A percentile compares a stretch with the other conserved stretches of the same genome.
Conservation (phyloP, 2,329 filamentous ascomycete genomes). For the Grosmannia serpens region DNA sequence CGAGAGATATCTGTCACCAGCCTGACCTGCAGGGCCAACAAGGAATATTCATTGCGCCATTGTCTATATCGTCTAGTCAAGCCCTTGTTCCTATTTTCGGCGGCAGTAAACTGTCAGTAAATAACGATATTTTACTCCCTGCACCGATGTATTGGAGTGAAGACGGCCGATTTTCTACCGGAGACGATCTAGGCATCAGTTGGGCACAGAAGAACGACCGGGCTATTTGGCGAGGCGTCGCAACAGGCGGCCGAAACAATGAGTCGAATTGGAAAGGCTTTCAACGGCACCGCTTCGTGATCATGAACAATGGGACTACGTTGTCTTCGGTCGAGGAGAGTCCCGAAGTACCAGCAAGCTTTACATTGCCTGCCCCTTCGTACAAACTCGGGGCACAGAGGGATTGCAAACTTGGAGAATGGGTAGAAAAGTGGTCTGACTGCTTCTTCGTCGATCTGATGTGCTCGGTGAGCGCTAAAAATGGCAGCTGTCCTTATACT, state of each 20-base stretch:
- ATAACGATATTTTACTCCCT: conserved; percentile 60
- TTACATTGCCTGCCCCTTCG: conserved; percentile 34
- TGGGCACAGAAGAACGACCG: conserved; percentile 47
- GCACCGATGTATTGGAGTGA: conserved; percentile 58
- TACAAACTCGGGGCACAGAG: conserved; percentile 37
- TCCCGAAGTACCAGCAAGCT: conserved; percentile 35
- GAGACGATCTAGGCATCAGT: conserved; percentile 36
- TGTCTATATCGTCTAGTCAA: conserved; percentile 44
- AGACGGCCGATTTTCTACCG: conserved; percentile 50
- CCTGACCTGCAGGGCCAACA: conserved; percentile 51
- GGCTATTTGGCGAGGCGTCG: conserved; percentile 55
- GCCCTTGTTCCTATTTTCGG: conserved; percentile 54
- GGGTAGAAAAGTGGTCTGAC: conserved; percentile 38
- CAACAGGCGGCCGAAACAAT: conserved; percentile 50
- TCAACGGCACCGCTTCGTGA: conserved; percentile 63
- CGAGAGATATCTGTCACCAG: conserved; percentile 53
- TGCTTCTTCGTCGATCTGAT: conserved; percentile 43
- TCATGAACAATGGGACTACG: conserved; percentile 58
- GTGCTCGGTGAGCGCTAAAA: conserved; percentile 27
- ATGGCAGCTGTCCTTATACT: conserved; percentile 33
- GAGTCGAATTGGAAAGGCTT: conserved; percentile 58
- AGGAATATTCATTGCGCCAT: conserved; percentile 51
- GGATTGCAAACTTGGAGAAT: conserved; percentile 32
- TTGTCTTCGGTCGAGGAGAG: conserved; percentile 36
- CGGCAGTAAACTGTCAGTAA: conserved; percentile 56